Evolutionary conservation across 148 eudicot genomes (phyloP), one percentile per base, ranked within the genome.

Genomic region (Heliamphora exappendiculata): DNA sequence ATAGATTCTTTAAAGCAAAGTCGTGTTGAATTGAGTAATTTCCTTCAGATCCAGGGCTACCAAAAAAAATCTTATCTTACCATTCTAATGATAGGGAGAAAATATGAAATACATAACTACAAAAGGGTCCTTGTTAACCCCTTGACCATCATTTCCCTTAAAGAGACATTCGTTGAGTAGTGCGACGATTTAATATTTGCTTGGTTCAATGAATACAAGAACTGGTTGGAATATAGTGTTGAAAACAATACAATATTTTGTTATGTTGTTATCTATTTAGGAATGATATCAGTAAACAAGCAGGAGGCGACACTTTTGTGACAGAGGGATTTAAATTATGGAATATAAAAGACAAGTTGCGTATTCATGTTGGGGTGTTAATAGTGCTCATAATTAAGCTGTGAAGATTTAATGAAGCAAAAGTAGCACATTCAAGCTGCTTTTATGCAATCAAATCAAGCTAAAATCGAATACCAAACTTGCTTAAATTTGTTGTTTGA

Each of bases 401-500:
- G 2, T 0, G 19, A 29, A n/a, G 0, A 36, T 66, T 1, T 60
- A 19, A 42, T 74, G 34, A 74, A 8, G 0, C 24, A 41, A 60
- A 74, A 74, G 4, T 55, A 58, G 41, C 28, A 10, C 13, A 60
- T 74, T 20, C 53, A 74, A 7, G 14, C 2, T 59, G 65, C 3
- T 26, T 59, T 28, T 2, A 50, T 67, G 55, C 44, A 74, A 29
- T 65, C 71, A 0, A 20, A 54, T 0, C 42, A 82, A 75, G 41
- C 29, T 44, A 58, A 68, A 22, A 36, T 5, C 33, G 49, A 60
- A 13, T 60, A 80, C 49, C 29, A 57, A 7, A 31, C 31, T 62
- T 51, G 47, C 45, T 44, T 82, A 4, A 73, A 11, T 67, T 69
- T 62, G 14, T 53, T 51, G 3, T 12, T 77, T 54, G 76, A 79